Percentiles rank a stretch among this genome's conserved stretches.
Conservation (phyloP, 2,329 filamentous ascomycete genomes). For the Drechslerella coelobrocha region DNA sequence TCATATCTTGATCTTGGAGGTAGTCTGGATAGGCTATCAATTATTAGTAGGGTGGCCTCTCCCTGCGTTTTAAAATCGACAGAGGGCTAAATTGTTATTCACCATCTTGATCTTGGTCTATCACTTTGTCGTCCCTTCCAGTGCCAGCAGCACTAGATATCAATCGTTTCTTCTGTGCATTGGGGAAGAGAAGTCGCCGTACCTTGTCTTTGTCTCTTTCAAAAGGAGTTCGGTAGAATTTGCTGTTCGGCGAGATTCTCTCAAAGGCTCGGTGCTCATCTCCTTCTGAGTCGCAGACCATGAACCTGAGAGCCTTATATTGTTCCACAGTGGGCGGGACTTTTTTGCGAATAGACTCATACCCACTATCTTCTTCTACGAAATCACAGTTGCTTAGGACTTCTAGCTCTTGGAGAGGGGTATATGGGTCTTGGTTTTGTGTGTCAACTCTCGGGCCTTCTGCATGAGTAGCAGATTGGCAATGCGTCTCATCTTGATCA, state of each 20-base stretch:
- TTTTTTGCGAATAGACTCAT: conserved; percentile 16
- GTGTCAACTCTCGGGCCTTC: no score
- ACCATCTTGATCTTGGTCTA: no score
- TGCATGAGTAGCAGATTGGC: no score
- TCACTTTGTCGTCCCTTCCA: conserved; percentile 1
- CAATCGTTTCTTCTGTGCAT: neutral
- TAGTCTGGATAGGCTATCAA: neutral
- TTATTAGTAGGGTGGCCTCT: no score
- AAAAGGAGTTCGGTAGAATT: conserved; percentile 23
- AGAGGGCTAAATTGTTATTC: neutral
- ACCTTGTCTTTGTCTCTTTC: conserved; percentile 8
- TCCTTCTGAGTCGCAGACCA: neutral
- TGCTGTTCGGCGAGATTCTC: conserved; percentile 37
- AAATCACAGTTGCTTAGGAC: no score
- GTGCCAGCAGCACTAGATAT: neutral
- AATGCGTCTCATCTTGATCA: no score
- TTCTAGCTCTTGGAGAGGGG: neutral
- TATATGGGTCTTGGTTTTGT: no score
- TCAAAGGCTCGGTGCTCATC: conserved; percentile 31
- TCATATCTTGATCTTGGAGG: neutral
- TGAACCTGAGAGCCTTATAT: conserved; percentile 17
- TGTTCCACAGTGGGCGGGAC: conserved; percentile 18
- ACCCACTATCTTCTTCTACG: conserved; percentile 29
- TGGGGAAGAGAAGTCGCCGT: conserved; percentile 21
- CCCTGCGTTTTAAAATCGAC: neutral